A percentile compares a stretch with the other conserved stretches of the same genome.
Evolutionary conservation across 1,284 basidiomycete genomes (phyloP).

Genomic region (Bjerkandera adusta): DNA sequence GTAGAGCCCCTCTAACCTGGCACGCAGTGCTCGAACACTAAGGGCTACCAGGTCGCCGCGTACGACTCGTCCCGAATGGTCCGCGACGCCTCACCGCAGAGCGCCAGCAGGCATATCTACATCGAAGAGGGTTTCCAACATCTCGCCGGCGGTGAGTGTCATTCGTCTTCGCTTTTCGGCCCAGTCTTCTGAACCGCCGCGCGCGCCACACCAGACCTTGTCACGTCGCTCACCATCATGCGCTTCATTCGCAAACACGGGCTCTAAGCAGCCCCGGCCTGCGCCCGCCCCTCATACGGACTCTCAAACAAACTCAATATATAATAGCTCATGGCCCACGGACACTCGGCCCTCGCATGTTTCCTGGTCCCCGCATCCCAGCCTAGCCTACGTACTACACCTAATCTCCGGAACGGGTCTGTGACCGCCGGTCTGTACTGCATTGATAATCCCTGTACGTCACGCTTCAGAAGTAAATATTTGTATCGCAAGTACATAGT

Average conservation of each 20-base stretch:
- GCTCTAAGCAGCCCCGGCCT: constrained; percentile 30
- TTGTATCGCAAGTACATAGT: no score
- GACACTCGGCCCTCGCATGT: no score
- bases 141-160: constrained; percentile 48
- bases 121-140: constrained; percentile 59
- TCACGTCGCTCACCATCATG: constrained; percentile 62
- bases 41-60: constrained; percentile 50
- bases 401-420: no score
- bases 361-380: no score
- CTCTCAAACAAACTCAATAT: no score
- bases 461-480: no score
- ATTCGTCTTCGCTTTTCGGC: constrained; percentile 9
- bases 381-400: no score
- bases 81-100: background rate
- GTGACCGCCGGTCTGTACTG: no score
- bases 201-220: constrained; percentile 41
- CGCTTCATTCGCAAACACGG: constrained; percentile 57
- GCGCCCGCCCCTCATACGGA: background rate
- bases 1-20: background rate
- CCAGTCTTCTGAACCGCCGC: background rate
- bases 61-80: constrained; percentile 36
- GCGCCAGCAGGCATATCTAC: constrained; percentile 34
- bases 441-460: no score
- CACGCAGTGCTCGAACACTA: constrained; percentile 50
- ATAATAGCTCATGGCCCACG: no score